A percentile compares a stretch with the other conserved stretches of the same genome.
phyloP scores from a whole-genome alignment of 768 basidiomycete species.

The Naganishia vaughanmartiniae region DNA sequence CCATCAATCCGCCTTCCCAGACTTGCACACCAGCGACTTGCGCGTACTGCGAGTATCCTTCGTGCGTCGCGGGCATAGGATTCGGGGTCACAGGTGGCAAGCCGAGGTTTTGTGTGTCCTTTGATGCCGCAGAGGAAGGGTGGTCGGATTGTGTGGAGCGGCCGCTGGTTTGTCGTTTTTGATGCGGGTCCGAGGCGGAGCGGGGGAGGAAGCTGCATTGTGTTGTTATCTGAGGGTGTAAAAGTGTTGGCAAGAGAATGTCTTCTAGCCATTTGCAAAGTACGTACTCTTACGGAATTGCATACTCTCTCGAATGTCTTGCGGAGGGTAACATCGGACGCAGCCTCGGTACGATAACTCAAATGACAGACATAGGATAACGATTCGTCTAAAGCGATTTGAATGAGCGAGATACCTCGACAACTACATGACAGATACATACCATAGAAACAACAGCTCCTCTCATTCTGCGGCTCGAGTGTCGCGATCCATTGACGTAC shows the following conservation, averaged over 20 bases:
- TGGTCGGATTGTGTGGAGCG: neutral
- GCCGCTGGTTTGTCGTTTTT: neutral
- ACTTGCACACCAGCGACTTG: conserved; percentile 19
- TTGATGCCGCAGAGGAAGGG: conserved; percentile 24
- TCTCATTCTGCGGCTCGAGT: neutral
- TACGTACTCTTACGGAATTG: conserved; percentile 16
- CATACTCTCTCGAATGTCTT: neutral
- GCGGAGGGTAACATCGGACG: neutral
- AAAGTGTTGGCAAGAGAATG: neutral
- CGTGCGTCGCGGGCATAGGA: conserved; percentile 20
- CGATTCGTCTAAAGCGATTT: conserved; percentile 12
- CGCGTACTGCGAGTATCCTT: conserved; percentile 11
- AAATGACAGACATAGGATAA: conserved; percentile 23
- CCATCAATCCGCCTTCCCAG: conserved; percentile 24
- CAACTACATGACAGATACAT: neutral
- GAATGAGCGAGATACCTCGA: neutral
- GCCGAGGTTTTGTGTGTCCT: conserved; percentile 8
- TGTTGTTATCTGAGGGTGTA: conserved; percentile 13
- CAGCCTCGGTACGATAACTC: neutral
- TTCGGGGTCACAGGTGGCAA: conserved; percentile 26
- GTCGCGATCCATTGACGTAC: neutral
- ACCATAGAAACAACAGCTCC: conserved; percentile 29
- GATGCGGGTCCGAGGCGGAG: neutral
- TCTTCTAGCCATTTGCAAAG: neutral
- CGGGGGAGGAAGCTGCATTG: conserved; percentile 26